Percentiles rank a stretch among this genome's conserved stretches.
Conservation (phyloP, 805 yeast genomes). For the Candida boidinii region DNA sequence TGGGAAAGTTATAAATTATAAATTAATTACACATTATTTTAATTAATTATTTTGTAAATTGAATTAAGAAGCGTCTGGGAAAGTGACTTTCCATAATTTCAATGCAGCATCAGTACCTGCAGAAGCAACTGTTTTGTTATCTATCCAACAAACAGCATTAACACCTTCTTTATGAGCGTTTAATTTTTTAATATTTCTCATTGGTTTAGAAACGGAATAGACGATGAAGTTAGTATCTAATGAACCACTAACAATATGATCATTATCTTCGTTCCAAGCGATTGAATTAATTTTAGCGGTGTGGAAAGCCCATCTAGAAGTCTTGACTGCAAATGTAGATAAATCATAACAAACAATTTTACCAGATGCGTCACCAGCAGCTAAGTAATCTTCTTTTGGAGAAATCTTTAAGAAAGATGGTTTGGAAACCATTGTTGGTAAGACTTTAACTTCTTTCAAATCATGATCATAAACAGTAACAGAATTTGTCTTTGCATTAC, state of each 20-base stretch:
- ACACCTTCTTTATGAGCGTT: constrained; percentile 91
- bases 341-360: constrained; percentile 69
- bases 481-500: constrained; percentile 31
- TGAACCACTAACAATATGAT: constrained; percentile 70
- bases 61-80: no score
- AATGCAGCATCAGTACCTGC: constrained; percentile 79
- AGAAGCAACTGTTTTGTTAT: constrained; percentile 42
- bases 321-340: constrained; percentile 44
- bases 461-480: constrained; percentile 29
- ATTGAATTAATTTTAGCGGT: constrained; percentile 73
- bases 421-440: constrained; percentile 46
- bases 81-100: constrained; percentile 55
- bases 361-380: constrained; percentile 83
- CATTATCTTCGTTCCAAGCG: constrained; percentile 70
- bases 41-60: no score
- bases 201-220: constrained; percentile 73
- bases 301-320: constrained; percentile 95
- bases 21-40: no score
- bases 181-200: constrained; percentile 61
- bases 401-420: constrained; percentile 63
- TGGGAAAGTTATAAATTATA: no score
- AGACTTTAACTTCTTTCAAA: constrained; percentile 8
- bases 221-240: constrained; percentile 75
- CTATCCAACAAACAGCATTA: constrained; percentile 60
- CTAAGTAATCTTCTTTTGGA: constrained; percentile 58